phyloP scores from a whole-genome alignment of 306 rosid genomes.

The Macrotyloma uniflorum region DNA sequence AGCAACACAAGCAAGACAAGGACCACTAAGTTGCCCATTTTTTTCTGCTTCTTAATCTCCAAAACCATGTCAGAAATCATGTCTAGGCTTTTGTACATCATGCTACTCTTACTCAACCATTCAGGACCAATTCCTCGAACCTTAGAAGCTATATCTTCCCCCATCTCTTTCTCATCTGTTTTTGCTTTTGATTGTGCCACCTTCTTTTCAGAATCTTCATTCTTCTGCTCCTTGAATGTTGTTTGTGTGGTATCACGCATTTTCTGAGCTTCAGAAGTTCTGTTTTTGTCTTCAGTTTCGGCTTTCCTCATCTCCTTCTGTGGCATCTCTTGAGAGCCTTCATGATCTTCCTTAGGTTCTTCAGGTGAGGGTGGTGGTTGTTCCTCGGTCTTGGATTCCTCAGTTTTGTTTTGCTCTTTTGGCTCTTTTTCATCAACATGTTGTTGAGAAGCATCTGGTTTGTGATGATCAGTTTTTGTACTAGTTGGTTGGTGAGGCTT shows the following conservation, averaged over 20 bases:
- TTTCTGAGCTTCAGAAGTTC: not conserved
- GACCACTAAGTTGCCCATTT: not conserved
- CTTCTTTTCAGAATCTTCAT: not conserved
- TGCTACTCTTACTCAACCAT: not conserved
- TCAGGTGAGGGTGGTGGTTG: not conserved
- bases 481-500: conserved; percentile 14
- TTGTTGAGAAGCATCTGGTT: not conserved
- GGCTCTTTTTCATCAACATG: not conserved
- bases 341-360: not conserved
- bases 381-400: not conserved
- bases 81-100: not conserved
- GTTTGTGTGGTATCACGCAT: not conserved
- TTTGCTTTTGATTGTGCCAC: not conserved
- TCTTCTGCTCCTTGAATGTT: not conserved
- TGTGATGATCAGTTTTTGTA: not conserved
- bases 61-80: conserved; percentile 8
- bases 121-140: not conserved
- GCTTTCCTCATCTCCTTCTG: not conserved
- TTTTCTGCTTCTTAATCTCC: conserved; percentile 36
- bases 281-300: not conserved
- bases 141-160: not conserved
- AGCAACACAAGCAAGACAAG: conserved; percentile 19
- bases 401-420: not conserved
- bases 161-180: not conserved
- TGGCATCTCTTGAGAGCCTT: not conserved